These are phyloP conservation scores for Calonectria hongkongensis DNA, from an alignment of 2,329 filamentous ascomycete genomes.

Conservation along the genomic window DNA sequence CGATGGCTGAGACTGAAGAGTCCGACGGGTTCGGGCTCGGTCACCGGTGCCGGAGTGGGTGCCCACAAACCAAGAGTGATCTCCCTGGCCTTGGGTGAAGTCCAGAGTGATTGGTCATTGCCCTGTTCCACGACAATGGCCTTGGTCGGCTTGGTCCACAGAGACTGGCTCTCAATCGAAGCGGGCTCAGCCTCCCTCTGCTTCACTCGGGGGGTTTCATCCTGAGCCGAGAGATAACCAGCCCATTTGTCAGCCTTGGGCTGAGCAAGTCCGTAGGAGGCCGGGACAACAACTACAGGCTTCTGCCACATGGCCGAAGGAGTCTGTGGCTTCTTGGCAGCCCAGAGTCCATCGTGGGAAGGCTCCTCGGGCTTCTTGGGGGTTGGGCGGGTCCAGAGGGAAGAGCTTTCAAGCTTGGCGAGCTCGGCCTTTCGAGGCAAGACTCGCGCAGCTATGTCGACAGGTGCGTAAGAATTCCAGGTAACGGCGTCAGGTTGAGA, in stretches of 20 bases:
- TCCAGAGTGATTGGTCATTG: slow-evolving; percentile 48
- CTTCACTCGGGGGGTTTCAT: slow-evolving; percentile 50
- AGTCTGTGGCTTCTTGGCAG: slow-evolving; percentile 40
- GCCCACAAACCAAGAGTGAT: slow-evolving; percentile 53
- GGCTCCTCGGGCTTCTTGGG: slow-evolving; percentile 44
- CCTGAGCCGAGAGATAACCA: slow-evolving; percentile 49
- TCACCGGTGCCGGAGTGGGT: slow-evolving; percentile 36
- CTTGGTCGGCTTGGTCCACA: slow-evolving; percentile 49
- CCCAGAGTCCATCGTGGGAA: slow-evolving; percentile 51
- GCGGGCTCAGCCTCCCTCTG: slow-evolving; percentile 51
- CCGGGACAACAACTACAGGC: slow-evolving; percentile 41
- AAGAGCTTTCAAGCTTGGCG: slow-evolving; percentile 59
- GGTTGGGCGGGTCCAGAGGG: slow-evolving; percentile 59
- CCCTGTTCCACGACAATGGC: slow-evolving; percentile 39
- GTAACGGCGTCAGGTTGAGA: slow-evolving; percentile 61
- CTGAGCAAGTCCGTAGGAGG: slow-evolving; percentile 56
- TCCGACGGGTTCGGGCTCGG: slow-evolving; percentile 48
- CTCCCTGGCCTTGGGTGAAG: slow-evolving; percentile 44
- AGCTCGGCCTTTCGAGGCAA: slow-evolving; percentile 55
- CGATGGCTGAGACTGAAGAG: slow-evolving; percentile 53
- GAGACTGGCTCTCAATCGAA: slow-evolving; percentile 46
- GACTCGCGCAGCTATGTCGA: slow-evolving; percentile 54
- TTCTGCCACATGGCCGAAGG: slow-evolving; percentile 52
- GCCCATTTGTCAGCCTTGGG: slow-evolving; percentile 56
- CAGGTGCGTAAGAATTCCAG: slow-evolving; percentile 61